These are phyloP conservation scores for Cladosporium oxysporum DNA, from an alignment of 2,329 filamentous ascomycete genomes.

Conservation along the genomic window DNA sequence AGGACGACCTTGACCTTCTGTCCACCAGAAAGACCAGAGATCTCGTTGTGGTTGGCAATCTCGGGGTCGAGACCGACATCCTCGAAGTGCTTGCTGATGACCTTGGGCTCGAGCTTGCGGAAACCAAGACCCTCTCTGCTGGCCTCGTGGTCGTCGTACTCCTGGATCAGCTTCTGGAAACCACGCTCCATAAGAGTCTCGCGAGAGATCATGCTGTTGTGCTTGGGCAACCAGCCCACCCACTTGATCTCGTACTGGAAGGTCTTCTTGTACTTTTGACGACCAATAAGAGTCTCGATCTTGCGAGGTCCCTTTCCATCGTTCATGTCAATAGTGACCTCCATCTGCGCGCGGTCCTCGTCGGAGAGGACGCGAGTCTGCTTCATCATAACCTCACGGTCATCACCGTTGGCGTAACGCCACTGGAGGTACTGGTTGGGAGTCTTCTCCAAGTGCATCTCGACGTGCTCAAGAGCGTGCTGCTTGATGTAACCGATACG, in stretches of 20 bases:
- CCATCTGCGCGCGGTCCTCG: constrained; percentile 86
- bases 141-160: constrained; percentile 98
- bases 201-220: constrained; percentile 89
- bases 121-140: constrained; percentile 98
- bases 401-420: constrained; percentile 96
- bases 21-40: constrained; percentile 90
- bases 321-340: constrained; percentile 79
- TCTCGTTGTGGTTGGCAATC: constrained; percentile 98
- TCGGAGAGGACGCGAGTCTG: constrained; percentile 88
- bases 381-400: constrained; percentile 96
- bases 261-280: constrained; percentile 98
- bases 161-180: constrained; percentile 91
- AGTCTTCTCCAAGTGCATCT: constrained; percentile 99
- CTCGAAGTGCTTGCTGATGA: constrained; percentile 97
- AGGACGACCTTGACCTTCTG: constrained; percentile 99
- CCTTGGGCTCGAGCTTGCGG: constrained; percentile 85
- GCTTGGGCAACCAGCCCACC: constrained; percentile 82
- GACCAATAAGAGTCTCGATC: constrained; percentile 87
- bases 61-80: constrained; percentile 95
- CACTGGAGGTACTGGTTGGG: constrained; percentile 98
- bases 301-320: constrained; percentile 77
- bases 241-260: constrained; percentile 99
- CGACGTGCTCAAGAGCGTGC: constrained; percentile 97
- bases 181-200: constrained; percentile 85
- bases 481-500: constrained; percentile 99